These are phyloP conservation scores for Gigaspora rosea DNA, from an alignment of 192 early-diverging fungal genomes.

Conservation along the genomic window DNA sequence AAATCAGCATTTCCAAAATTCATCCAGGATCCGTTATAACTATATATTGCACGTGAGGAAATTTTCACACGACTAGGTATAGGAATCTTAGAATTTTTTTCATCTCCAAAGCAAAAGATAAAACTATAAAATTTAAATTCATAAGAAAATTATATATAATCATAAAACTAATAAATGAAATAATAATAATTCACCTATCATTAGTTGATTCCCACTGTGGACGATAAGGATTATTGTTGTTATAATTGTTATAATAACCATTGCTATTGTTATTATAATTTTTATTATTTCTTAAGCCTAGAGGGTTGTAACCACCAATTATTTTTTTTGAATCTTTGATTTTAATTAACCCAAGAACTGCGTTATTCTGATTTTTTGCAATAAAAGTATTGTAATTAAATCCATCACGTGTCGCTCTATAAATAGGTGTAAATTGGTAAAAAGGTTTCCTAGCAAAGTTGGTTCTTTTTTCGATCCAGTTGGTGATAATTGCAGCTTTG, in stretches of 20 bases:
- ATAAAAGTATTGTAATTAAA: background rate
- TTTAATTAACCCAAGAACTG: background rate
- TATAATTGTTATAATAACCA: no score
- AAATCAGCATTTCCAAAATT: background rate
- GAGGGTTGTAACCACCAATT: background rate
- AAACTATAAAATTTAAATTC: no score
- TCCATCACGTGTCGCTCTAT: constrained; percentile 13
- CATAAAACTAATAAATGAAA: no score
- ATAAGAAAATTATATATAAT: no score
- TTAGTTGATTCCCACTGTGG: background rate
- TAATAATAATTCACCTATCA: no score
- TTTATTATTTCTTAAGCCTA: background rate
- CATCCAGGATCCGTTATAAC: background rate
- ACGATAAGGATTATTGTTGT: no score
- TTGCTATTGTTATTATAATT: background rate
- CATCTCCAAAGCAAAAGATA: no score
- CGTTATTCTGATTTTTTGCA: background rate
- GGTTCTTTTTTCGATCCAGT: no score
- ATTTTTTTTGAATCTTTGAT: background rate
- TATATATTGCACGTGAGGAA: background rate
- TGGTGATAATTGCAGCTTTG: background rate
- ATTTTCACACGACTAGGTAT: background rate
- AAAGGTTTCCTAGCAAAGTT: background rate
- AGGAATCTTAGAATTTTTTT: no score
- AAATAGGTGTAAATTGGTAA: background rate